A percentile compares a stretch with the other conserved stretches of the same genome.
Evolutionary conservation across 306 rosid genomes (phyloP).

Genomic region (Pyrus betulifolia): DNA sequence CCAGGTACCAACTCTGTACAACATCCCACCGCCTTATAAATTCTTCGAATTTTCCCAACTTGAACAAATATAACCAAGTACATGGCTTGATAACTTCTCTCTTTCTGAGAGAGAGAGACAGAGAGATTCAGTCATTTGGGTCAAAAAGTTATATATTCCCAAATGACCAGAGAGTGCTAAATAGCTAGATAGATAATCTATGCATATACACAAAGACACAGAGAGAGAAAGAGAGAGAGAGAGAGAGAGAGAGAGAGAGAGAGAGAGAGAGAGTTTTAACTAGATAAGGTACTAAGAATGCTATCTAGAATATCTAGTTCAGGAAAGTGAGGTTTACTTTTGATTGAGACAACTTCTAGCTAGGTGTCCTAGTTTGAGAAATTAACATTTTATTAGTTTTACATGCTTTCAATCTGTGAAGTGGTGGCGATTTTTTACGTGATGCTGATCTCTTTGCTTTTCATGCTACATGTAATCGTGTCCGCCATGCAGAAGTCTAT

Average conservation of each 20-base stretch:
- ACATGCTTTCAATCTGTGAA: no score
- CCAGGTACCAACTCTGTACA: slow-evolving; percentile 17
- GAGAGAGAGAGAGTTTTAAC: neutral
- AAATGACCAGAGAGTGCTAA: no score
- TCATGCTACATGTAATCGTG: neutral
- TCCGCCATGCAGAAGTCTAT: neutral
- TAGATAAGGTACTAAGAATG: neutral
- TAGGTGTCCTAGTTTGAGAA: no score
- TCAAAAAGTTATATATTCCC: neutral
- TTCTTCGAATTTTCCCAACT: no score
- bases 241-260: neutral
- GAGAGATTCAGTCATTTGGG: neutral
- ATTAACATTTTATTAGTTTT: no score
- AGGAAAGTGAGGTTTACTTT: neutral
- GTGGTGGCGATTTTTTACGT: neutral
- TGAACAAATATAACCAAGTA: no score
- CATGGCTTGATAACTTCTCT: neutral
- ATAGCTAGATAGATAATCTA: neutral
- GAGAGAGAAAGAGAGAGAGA: neutral
- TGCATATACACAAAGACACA: neutral
- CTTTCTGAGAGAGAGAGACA: neutral
- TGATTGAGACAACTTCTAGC: no score
- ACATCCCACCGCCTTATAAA: no score
- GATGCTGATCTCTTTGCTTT: neutral
- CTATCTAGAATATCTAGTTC: neutral